Conservation (phyloP, 768 basidiomycete species). For the Lactarius vividus region DNA sequence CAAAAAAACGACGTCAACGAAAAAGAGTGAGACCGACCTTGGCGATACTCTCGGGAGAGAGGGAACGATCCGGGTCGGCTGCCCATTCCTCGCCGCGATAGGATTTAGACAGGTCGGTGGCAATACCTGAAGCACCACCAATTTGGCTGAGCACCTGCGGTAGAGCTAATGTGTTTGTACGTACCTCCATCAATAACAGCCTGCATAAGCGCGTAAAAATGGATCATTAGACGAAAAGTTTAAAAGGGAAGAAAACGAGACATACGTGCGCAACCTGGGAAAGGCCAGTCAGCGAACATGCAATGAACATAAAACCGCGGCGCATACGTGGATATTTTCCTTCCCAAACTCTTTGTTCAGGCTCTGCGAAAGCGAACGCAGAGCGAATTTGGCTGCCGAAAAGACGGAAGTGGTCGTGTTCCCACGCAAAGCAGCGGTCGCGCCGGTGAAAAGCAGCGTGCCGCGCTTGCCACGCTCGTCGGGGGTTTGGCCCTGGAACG, state of each 20-base stretch:
- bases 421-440: constrained; percentile 42
- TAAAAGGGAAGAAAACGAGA: neutral
- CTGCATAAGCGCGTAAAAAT: constrained; percentile 34
- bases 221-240: neutral
- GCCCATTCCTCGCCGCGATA: constrained; percentile 38
- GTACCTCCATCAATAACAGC: constrained; percentile 66
- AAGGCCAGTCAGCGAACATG: neutral
- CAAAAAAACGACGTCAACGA: neutral
- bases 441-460: constrained; percentile 45
- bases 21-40: constrained; percentile 39
- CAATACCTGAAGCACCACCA: constrained; percentile 32
- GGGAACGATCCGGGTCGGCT: constrained; percentile 44
- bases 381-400: constrained; percentile 42
- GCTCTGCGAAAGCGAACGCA: constrained; percentile 44
- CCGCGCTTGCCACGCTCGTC: constrained; percentile 39
- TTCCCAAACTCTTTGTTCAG: constrained; percentile 45
- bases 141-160: neutral
- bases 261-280: constrained; percentile 13
- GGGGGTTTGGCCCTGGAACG: constrained; percentile 36
- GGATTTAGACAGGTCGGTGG: constrained; percentile 8
- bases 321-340: constrained; percentile 43
- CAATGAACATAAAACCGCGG: constrained; percentile 35
- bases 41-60: constrained; percentile 69
- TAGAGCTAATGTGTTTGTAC: constrained; percentile 3
- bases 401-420: constrained; percentile 41